Conservation (phyloP, 75 land plant species). For the Cupressus sempervirens region DNA sequence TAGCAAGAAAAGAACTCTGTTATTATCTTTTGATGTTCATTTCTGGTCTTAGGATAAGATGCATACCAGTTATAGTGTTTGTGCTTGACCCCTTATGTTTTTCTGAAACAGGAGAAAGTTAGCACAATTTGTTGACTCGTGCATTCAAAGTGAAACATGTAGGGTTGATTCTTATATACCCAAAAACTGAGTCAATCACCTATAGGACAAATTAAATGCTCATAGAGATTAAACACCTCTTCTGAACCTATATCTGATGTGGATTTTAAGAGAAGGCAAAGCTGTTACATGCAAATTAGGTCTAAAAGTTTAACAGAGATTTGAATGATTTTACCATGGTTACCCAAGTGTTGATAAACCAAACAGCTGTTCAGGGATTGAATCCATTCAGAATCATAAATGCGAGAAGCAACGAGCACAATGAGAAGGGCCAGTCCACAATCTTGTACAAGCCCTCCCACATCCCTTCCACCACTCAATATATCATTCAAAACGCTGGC, state of each 20-base stretch:
- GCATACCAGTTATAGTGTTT: not conserved
- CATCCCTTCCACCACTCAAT: not conserved
- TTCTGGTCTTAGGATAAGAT: not conserved
- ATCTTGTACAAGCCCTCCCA: not conserved
- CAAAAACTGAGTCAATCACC: not conserved
- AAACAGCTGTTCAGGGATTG: no score
- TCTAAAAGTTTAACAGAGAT: no score
- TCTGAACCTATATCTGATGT: no score
- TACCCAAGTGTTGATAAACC: no score
- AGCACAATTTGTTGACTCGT: not conserved
- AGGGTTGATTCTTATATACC: not conserved
- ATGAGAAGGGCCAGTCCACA: not conserved
- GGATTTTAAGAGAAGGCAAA: no score
- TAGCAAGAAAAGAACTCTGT: not conserved
- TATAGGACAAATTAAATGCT: no score
- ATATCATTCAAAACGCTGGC: not conserved
- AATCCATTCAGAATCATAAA: not conserved
- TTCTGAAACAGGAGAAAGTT: not conserved
- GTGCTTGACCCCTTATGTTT: no score
- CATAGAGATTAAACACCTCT: no score
- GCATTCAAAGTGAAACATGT: not conserved
- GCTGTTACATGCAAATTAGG: no score
- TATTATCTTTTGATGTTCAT: no score
- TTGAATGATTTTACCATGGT: no score
- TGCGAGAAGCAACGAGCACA: not conserved